Base-by-base conservation (phyloP, 108 stramenopile species). In the Cyclotella distinguenda region DNA sequence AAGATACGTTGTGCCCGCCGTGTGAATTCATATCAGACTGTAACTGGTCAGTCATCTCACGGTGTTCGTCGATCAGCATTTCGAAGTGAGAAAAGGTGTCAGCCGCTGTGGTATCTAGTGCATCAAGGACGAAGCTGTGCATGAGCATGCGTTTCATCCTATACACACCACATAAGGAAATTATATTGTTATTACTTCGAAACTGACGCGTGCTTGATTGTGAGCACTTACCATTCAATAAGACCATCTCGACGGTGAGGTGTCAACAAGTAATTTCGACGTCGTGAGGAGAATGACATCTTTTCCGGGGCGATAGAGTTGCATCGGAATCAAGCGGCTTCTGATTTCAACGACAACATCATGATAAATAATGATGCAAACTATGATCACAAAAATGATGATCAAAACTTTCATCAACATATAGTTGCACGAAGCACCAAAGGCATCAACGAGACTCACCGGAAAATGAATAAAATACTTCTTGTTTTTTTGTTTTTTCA, bases 61-160 rank as follows among this genome's bases (percentile, higher is more conserved):
- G 80, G 72, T 94, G 92, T 73, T 96, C 95, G 13, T 94, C 86
- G 54, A 96, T 91, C 44, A 96, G 81, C 49, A 87, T 70, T 72
- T 96, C 93, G 64, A 96, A 91, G 68, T 94, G 91, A 3, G 72
- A 65, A 71, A 93, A 93, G 5, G 95, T 94, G 74, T 93, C 89
- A 5, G 79, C 84, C 0, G 81, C 93, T 1, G 91, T 93, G 35
- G 81, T 85, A 18, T 88, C 91, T 35, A 95, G 77, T 3, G 83
- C 79, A 64, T 94, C 93, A 10, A 94, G 69, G 34, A 94, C 95
- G 74, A 96, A 94, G 67, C 74, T 74, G 51, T 96, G 95, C 78
- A 80, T 88, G 26, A 96, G 79, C 93, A 96, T 94, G 32, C 64
- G 64, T 66, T 96, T 96, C 93, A 96, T 94, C 89, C 87, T 87